These are phyloP conservation scores for Coemansia sp. DNA, from an alignment of 192 early-diverging fungal species.

Conservation along the genomic window DNA sequence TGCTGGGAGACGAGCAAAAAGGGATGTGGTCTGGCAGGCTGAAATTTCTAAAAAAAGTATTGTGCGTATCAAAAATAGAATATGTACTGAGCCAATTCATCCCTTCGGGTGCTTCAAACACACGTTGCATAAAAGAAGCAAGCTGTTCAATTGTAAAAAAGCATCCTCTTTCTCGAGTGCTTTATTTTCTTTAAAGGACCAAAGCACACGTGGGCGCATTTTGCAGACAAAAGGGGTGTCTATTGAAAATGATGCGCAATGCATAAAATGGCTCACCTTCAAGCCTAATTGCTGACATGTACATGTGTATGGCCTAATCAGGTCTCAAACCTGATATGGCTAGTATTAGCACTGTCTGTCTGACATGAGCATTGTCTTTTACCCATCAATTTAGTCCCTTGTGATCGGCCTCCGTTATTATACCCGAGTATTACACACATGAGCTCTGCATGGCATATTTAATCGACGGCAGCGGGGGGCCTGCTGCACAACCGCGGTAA, in stretches of 20 bases:
- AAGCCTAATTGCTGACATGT: background rate
- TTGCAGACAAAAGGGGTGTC: background rate
- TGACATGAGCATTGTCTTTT: background rate
- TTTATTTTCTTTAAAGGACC: background rate
- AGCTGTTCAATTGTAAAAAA: background rate
- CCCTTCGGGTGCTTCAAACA: background rate
- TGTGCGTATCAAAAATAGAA: background rate
- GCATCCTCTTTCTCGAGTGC: background rate
- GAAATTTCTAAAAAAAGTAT: background rate
- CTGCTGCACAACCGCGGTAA: constrained; percentile 5
- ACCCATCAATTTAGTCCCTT: background rate
- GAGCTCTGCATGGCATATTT: background rate
- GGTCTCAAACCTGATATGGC: background rate
- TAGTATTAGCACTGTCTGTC: background rate
- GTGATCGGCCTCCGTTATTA: background rate
- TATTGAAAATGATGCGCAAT: background rate
- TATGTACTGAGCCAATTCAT: background rate
- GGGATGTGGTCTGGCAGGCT: background rate
- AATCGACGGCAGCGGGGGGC: background rate
- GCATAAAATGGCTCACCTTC: background rate
- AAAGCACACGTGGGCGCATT: background rate
- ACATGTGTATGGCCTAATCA: background rate
- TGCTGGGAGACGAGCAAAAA: background rate
- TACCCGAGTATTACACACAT: constrained; percentile 10
- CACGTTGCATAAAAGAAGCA: background rate